These are phyloP conservation scores for Trichoderma orchidacearum DNA, from an alignment of 495 filamentous ascomycete species.

Conservation along the genomic window DNA sequence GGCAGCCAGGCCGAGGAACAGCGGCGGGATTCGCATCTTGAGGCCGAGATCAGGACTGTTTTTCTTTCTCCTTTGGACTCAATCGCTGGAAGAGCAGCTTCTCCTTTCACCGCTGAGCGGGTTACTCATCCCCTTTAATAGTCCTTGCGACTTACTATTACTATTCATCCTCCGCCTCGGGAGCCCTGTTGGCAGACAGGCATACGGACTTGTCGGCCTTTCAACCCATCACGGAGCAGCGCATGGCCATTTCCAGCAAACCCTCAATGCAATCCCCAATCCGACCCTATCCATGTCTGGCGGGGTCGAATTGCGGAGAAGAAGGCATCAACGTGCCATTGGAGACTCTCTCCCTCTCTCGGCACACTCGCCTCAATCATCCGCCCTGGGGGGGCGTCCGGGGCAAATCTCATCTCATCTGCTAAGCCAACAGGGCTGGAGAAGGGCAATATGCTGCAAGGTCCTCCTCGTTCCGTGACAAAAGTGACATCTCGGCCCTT, in stretches of 20 bases:
- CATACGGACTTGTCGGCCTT: background rate
- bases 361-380: background rate
- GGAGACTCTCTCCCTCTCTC: background rate
- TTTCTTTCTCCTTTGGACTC: background rate
- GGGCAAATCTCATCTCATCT: background rate
- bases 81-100: background rate
- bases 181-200: background rate
- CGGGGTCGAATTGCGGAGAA: background rate
- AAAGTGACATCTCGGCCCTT: background rate
- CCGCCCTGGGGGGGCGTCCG: background rate
- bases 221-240: background rate
- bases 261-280: no score
- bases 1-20: background rate
- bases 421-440: background rate
- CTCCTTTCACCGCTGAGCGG: background rate
- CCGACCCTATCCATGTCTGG: background rate
- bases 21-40: background rate
- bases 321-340: background rate
- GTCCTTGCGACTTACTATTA: background rate
- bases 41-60: background rate
- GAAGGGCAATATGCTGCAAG: no score
- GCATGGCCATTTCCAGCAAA: background rate
- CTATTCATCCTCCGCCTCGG: background rate
- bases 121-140: background rate
- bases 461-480: no score